phyloP scores from a whole-genome alignment of 2,329 filamentous ascomycete species.

The Penicillium sp. region DNA sequence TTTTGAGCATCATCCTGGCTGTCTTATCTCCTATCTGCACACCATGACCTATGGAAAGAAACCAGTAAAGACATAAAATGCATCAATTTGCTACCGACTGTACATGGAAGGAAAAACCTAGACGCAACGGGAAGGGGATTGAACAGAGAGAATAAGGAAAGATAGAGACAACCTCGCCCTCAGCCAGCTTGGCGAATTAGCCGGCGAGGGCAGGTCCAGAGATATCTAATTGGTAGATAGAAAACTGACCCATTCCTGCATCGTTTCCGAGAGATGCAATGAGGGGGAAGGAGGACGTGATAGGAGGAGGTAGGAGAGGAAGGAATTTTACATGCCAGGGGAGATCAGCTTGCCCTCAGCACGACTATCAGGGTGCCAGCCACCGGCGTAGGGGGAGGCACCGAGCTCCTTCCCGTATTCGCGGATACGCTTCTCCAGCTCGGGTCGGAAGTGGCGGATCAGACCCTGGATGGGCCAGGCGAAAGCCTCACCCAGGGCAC shows the following conservation, averaged over 20 bases:
- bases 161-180: slow-evolving; percentile 20
- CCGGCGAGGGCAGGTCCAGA: slow-evolving; percentile 9
- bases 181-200: slow-evolving; percentile 13
- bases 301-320: slow-evolving; percentile 1
- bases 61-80: slow-evolving; percentile 23
- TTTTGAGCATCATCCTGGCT: background rate
- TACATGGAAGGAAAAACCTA: slow-evolving; percentile 26
- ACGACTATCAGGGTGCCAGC: slow-evolving; percentile 72
- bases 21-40: slow-evolving; percentile 6
- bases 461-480: slow-evolving; percentile 98
- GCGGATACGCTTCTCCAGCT: slow-evolving; percentile 86
- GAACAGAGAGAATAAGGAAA: slow-evolving; percentile 20
- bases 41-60: background rate
- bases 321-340: slow-evolving; percentile 73
- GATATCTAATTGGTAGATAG: slow-evolving; percentile 17
- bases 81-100: slow-evolving; percentile 29
- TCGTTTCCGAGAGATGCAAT: slow-evolving; percentile 16
- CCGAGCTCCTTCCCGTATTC: slow-evolving; percentile 70
- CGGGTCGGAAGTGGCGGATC: slow-evolving; percentile 95
- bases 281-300: slow-evolving; percentile 5
- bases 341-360: slow-evolving; percentile 79
- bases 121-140: slow-evolving; percentile 27
- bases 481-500: slow-evolving; percentile 94
- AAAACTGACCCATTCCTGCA: slow-evolving; percentile 15
- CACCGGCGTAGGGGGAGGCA: slow-evolving; percentile 73